Conservation (phyloP, 2,329 filamentous ascomycete genomes). For the Ambrosiella cleistominuta region DNA sequence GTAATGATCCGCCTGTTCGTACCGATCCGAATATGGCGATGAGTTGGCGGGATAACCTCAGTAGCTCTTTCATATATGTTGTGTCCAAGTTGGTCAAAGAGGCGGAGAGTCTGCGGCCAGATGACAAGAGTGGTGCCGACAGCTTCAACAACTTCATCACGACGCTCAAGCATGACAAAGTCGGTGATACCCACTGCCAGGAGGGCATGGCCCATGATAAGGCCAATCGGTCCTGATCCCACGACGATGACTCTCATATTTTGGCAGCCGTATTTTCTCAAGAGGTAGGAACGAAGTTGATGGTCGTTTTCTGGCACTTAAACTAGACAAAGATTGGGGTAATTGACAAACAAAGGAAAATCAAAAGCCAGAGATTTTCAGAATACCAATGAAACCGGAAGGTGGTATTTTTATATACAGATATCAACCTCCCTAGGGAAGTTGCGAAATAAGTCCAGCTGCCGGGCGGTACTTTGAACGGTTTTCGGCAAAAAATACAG, state of each 20-base stretch:
- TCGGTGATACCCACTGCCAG: constrained; percentile 18
- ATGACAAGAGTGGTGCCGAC: constrained; percentile 16
- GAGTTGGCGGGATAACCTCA: constrained; percentile 14
- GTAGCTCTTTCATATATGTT: constrained; percentile 15
- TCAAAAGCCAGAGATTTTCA: too few species aligned
- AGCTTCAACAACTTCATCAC: constrained; percentile 15
- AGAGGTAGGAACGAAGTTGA: too few species aligned
- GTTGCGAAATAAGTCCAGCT: too few species aligned
- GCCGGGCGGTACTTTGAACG: too few species aligned
- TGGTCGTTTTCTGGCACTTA: too few species aligned
- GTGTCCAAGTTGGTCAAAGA: constrained; percentile 18
- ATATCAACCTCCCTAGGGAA: too few species aligned
- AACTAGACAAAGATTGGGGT: too few species aligned
- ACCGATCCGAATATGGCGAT: background rate
- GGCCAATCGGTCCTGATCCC: constrained; percentile 23
- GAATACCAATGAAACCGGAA: too few species aligned
- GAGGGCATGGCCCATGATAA: constrained; percentile 19
- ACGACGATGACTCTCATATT: constrained; percentile 18
- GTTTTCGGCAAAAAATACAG: too few species aligned
- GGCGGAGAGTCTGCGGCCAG: constrained; percentile 16
- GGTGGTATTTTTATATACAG: too few species aligned
- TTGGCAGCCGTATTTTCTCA: too few species aligned
- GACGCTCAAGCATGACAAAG: constrained; percentile 18
- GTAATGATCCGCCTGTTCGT: background rate
- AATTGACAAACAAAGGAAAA: too few species aligned